Conservation (phyloP, 257 asterid genomes). For the Cynanchum wilfordii region DNA sequence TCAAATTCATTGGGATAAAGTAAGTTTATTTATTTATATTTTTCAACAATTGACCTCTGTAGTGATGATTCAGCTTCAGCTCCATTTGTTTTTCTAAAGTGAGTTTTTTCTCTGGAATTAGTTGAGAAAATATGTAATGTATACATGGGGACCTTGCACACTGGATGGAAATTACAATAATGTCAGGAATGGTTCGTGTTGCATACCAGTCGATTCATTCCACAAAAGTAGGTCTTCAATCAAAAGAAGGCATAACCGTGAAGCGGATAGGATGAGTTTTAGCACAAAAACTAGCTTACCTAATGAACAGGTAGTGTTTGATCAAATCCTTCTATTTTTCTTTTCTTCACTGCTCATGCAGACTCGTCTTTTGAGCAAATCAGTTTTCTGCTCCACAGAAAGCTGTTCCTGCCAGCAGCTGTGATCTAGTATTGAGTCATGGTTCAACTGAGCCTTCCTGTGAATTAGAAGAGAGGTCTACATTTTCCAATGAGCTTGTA, state of each 20-base stretch:
- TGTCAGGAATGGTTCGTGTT: constrained; percentile 40
- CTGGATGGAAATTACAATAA: constrained; percentile 42
- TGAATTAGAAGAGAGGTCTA: constrained; percentile 25
- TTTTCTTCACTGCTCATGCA: constrained; percentile 10
- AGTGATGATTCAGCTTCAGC: constrained; percentile 15
- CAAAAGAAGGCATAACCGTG: constrained; percentile 31
- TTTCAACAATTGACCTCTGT: no score
- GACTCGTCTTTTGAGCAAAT: constrained; percentile 24
- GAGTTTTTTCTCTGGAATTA: constrained; percentile 21
- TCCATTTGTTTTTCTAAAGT: constrained; percentile 10
- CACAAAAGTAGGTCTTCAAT: constrained; percentile 39
- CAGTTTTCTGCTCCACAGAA: constrained; percentile 37
- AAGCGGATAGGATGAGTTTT: constrained; percentile 42
- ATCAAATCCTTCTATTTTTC: constrained; percentile 9
- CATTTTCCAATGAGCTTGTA: constrained; percentile 41
- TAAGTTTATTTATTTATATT: constrained; percentile 24
- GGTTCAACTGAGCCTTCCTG: constrained; percentile 27
- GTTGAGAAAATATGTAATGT: constrained; percentile 84
- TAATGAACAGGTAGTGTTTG: constrained; percentile 43
- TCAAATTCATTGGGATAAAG: constrained; percentile 78
- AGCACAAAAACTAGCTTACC: constrained; percentile 39
- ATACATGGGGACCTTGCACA: constrained; percentile 64
- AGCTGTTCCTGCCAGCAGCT: constrained; percentile 34
- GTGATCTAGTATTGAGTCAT: constrained; percentile 30
- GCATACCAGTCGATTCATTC: constrained; percentile 41